Conservation (phyloP, 2,329 filamentous ascomycete species). For the Colletotrichum coccodes region DNA sequence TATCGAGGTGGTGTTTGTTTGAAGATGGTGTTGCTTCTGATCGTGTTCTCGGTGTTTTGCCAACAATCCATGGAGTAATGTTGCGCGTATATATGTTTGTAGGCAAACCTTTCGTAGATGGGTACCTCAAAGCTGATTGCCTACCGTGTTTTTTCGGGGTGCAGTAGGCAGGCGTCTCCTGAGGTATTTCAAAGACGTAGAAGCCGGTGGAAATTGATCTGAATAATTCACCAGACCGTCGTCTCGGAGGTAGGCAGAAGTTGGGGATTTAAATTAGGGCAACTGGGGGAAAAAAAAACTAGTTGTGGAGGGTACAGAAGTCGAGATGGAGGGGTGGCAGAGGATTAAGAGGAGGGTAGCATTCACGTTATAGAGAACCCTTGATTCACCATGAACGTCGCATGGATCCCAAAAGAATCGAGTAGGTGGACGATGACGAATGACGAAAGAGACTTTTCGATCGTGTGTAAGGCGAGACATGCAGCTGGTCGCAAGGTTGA, state of each 20-base stretch:
- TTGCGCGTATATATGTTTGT: neutral
- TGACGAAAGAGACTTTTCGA: slow-evolving; percentile 33
- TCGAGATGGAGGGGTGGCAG: slow-evolving; percentile 18
- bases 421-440: slow-evolving; percentile 16
- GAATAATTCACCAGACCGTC: neutral
- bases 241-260: slow-evolving; percentile 17
- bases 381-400: slow-evolving; percentile 18
- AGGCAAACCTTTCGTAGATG: neutral
- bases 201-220: neutral
- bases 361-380: slow-evolving; percentile 10
- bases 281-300: slow-evolving; percentile 12
- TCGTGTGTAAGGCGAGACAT: slow-evolving; percentile 24
- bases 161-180: neutral
- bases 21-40: slow-evolving; percentile 2
- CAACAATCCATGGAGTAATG: slow-evolving; percentile 11
- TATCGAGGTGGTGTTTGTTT: slow-evolving; percentile 2
- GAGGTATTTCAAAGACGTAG: neutral
- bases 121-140: neutral
- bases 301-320: slow-evolving; percentile 19
- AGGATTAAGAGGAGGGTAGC: slow-evolving; percentile 16
- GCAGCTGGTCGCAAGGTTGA: slow-evolving; percentile 16
- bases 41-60: neutral
- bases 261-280: slow-evolving; percentile 26
- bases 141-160: neutral
- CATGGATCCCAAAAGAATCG: slow-evolving; percentile 6